These are phyloP conservation scores for Amauroascus verrucosus DNA, from an alignment of 2,329 filamentous ascomycete species.

Conservation along the genomic window DNA sequence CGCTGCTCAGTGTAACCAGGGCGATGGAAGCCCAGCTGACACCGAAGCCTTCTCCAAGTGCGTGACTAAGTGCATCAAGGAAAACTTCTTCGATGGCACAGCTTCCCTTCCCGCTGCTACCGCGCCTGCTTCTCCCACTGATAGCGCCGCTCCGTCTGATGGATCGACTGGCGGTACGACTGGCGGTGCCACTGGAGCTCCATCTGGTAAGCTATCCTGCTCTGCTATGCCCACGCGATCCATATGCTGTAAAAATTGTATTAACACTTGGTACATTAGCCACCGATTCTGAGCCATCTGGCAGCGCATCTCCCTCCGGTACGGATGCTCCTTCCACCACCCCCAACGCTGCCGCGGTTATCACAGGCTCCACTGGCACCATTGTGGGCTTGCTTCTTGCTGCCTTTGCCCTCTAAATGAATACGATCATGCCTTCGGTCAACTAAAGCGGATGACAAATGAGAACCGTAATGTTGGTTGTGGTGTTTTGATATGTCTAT, in stretches of 20 bases:
- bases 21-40: constrained; percentile 39
- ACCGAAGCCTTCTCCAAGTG: constrained; percentile 41
- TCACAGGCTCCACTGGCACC: constrained; percentile 28
- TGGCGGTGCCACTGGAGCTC: background rate
- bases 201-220: constrained; percentile 6
- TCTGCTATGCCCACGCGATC: background rate
- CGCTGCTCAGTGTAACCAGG: constrained; percentile 44
- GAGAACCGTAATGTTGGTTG: constrained; percentile 7
- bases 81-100: constrained; percentile 37
- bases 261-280: background rate
- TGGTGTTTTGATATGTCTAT: constrained; percentile 7
- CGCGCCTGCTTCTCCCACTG: background rate
- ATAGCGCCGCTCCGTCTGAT: constrained; percentile 17
- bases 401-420: constrained; percentile 29
- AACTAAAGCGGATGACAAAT: constrained; percentile 5
- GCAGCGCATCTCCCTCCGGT: constrained; percentile 12
- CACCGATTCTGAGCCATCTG: constrained; percentile 9
- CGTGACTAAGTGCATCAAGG: constrained; percentile 41
- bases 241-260: background rate
- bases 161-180: background rate
- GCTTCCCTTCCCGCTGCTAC: constrained; percentile 5
- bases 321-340: constrained; percentile 18
- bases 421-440: background rate
- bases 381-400: constrained; percentile 29
- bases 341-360: constrained; percentile 23